A percentile compares a stretch with the other conserved stretches of the same genome.
Conservation (phyloP, 2,329 filamentous ascomycete genomes). For the Beauveria sp. region DNA sequence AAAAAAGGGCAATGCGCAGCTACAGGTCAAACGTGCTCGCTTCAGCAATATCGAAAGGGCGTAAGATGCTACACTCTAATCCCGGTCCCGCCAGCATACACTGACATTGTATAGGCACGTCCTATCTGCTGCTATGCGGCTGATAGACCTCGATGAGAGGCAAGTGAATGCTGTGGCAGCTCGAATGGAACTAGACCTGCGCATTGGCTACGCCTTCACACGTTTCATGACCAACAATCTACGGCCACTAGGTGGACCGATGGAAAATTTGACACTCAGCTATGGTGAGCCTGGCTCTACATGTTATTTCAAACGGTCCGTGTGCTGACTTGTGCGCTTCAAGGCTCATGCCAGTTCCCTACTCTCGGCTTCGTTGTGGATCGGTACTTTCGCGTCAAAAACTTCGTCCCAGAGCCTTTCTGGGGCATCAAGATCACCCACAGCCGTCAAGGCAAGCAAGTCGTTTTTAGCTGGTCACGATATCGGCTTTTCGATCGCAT, state of each 20-base stretch:
- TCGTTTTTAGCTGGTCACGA: constrained; percentile 77
- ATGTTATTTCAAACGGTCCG: not conserved
- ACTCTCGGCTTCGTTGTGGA: constrained; percentile 96
- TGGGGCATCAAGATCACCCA: constrained; percentile 90
- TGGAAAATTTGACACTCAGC: constrained; percentile 62
- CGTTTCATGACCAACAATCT: constrained; percentile 76
- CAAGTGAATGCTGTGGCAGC: constrained; percentile 84
- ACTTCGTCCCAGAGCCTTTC: constrained; percentile 87
- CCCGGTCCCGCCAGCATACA: not conserved
- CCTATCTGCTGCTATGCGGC: constrained; percentile 68
- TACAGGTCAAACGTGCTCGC: constrained; percentile 75
- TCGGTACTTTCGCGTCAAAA: constrained; percentile 85
- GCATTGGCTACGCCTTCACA: constrained; percentile 89
- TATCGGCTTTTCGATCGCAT: constrained; percentile 82
- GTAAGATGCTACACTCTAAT: constrained; percentile 38
- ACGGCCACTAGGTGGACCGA: constrained; percentile 59
- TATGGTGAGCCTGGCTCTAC: constrained; percentile 53
- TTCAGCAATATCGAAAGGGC: constrained; percentile 98
- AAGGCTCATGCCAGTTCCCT: constrained; percentile 83
- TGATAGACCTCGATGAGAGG: constrained; percentile 71
- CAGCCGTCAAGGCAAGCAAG: constrained; percentile 66
- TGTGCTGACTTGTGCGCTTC: constrained; percentile 23
- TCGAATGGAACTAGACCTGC: constrained; percentile 84
- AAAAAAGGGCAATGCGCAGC: constrained; percentile 59
- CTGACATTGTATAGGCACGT: constrained; percentile 53